Conservation (phyloP, 1,139 yeast species). For the Scheffersomyces insectosa region DNA sequence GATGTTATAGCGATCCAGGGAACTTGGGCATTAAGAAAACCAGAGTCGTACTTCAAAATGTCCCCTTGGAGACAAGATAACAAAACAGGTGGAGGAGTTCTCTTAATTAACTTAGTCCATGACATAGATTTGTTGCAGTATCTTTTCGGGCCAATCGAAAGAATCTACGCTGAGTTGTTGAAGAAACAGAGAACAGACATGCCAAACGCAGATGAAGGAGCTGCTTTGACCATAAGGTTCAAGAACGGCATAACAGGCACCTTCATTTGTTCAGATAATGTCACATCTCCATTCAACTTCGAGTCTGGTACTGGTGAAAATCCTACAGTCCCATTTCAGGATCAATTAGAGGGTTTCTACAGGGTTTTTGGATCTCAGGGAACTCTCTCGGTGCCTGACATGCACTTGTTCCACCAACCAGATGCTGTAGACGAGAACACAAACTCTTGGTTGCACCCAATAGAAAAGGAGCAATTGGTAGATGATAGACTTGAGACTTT, state of each 20-base stretch:
- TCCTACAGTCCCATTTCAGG: constrained; percentile 35
- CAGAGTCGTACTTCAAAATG: constrained; percentile 29
- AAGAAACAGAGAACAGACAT: constrained; percentile 30
- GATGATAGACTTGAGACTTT: constrained; percentile 12
- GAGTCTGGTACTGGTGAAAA: constrained; percentile 45
- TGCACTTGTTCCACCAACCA: constrained; percentile 34
- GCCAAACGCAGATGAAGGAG: constrained; percentile 43
- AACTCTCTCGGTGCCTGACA: constrained; percentile 39
- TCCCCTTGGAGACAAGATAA: constrained; percentile 39
- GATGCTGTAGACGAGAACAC: constrained; percentile 9
- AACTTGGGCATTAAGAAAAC: constrained; percentile 38
- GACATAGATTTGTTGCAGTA: constrained; percentile 41
- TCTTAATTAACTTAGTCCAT: constrained; percentile 41
- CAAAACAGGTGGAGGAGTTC: constrained; percentile 39
- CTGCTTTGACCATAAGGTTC: constrained; percentile 35
- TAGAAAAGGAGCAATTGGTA: constrained; percentile 14
- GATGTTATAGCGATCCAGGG: constrained; percentile 40
- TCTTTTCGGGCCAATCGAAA: constrained; percentile 39
- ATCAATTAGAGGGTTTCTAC: constrained; percentile 33
- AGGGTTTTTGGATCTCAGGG: constrained; percentile 40
- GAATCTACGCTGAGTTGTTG: constrained; percentile 39
- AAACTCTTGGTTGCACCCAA: constrained; percentile 23
- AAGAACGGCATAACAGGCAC: constrained; percentile 37
- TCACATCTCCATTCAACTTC: constrained; percentile 40
- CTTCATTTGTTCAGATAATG: constrained; percentile 41